phyloP scores from a whole-genome alignment of 2,329 filamentous ascomycete species.

The Dothidotthia symphoricarpi region DNA sequence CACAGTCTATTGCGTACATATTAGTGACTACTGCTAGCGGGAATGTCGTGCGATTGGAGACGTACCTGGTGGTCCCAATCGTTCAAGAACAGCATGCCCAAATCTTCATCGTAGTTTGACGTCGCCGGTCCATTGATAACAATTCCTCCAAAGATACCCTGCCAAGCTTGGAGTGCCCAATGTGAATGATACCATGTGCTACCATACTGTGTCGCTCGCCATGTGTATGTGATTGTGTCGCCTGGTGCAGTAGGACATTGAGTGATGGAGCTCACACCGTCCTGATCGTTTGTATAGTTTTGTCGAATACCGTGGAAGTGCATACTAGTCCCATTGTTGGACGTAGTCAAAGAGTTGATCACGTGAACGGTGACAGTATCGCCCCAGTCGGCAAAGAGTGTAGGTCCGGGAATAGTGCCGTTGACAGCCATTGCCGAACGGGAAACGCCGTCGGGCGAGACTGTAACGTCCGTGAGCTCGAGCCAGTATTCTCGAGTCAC shows the following conservation, averaged over 20 bases:
- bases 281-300: slow-evolving; percentile 31
- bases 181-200: slow-evolving; percentile 46
- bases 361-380: slow-evolving; percentile 43
- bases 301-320: slow-evolving; percentile 38
- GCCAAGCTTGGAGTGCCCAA: slow-evolving; percentile 43
- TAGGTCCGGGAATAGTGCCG: slow-evolving; percentile 47
- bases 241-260: slow-evolving; percentile 32
- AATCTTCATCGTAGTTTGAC: slow-evolving; percentile 45
- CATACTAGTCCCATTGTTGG: slow-evolving; percentile 32
- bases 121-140: slow-evolving; percentile 44
- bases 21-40: too few relatives aligned
- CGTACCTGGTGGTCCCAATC: slow-evolving; percentile 45
- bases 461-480: slow-evolving; percentile 43
- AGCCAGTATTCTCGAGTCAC: slow-evolving; percentile 53
- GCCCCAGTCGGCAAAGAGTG: slow-evolving; percentile 44
- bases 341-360: slow-evolving; percentile 27
- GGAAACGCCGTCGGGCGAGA: slow-evolving; percentile 56
- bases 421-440: slow-evolving; percentile 42
- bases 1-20: slow-evolving; percentile 25
- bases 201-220: slow-evolving; percentile 43
- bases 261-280: slow-evolving; percentile 35
- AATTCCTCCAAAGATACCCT: slow-evolving; percentile 44
- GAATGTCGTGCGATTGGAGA: background rate
- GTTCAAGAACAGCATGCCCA: slow-evolving; percentile 44
- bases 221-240: slow-evolving; percentile 32